These are phyloP conservation scores for Citrus sinensis DNA, from an alignment of 345 rosid genomes.

Conservation along the genomic window DNA sequence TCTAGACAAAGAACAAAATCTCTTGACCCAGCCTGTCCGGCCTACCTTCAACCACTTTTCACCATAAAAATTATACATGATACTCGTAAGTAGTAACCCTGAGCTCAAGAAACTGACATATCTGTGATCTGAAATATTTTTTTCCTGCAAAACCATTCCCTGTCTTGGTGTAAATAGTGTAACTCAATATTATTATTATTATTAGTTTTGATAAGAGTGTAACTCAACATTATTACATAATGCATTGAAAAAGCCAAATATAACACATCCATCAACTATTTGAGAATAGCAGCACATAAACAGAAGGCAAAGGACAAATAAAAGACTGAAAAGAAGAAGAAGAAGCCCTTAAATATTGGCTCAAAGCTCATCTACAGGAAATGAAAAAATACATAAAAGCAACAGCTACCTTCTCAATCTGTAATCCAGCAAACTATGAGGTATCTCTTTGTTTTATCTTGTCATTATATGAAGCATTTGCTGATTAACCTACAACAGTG, in stretches of 20 bases:
- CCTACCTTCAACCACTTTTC: background rate
- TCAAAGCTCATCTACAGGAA: background rate
- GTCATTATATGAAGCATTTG: background rate
- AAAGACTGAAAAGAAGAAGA: background rate
- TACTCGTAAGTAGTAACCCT: background rate
- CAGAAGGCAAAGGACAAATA: background rate
- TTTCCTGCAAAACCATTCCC: background rate
- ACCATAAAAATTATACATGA: background rate
- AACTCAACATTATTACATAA: background rate
- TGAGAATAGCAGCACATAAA: background rate
- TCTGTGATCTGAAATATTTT: background rate
- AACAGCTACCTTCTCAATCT: background rate
- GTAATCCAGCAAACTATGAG: background rate
- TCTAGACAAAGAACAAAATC: background rate
- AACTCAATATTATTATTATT: background rate
- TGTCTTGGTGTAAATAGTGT: background rate
- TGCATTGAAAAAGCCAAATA: background rate
- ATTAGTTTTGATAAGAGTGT: too few relatives aligned
- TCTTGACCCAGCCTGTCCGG: background rate
- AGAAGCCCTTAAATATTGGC: too few relatives aligned
- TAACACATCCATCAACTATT: background rate
- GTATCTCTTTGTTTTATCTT: background rate
- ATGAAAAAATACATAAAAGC: background rate
- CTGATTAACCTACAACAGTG: constrained; percentile 1
- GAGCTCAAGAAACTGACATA: background rate